Conservation (phyloP, 1,284 basidiomycete genomes). For the Coriolopsis trogii region DNA sequence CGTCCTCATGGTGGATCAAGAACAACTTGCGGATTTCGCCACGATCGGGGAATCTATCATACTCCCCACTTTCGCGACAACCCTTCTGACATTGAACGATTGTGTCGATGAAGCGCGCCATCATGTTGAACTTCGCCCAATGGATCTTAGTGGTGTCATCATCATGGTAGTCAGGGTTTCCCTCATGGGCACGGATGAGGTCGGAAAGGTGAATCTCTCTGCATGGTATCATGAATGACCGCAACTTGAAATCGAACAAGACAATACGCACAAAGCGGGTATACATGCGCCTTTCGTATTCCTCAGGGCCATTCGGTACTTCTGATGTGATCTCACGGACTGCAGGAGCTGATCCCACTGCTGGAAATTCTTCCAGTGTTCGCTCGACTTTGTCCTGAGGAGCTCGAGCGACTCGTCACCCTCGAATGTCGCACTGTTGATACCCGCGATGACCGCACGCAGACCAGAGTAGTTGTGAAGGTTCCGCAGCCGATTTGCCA, state of each 20-base stretch:
- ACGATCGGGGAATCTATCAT: slow-evolving; percentile 47
- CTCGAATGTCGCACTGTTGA: slow-evolving; percentile 71
- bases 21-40: slow-evolving; percentile 52
- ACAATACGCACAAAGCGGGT: slow-evolving; percentile 67
- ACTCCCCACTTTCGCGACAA: slow-evolving; percentile 60
- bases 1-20: slow-evolving; percentile 38
- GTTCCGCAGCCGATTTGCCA: slow-evolving; percentile 67
- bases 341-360: slow-evolving; percentile 80
- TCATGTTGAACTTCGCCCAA: slow-evolving; percentile 87
- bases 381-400: slow-evolving; percentile 62
- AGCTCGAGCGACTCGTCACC: slow-evolving; percentile 73
- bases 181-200: slow-evolving; percentile 76
- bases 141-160: slow-evolving; percentile 69
- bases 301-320: slow-evolving; percentile 77
- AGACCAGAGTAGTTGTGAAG: slow-evolving; percentile 82
- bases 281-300: slow-evolving; percentile 83
- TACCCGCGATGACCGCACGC: slow-evolving; percentile 82
- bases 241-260: neutral
- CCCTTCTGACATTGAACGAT: slow-evolving; percentile 75
- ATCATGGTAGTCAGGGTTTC: slow-evolving; percentile 66
- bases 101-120: slow-evolving; percentile 74
- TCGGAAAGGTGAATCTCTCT: slow-evolving; percentile 87
- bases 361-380: slow-evolving; percentile 69
- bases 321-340: slow-evolving; percentile 71
- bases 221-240: slow-evolving; percentile 1